Base-by-base conservation (phyloP, 2,329 filamentous ascomycete genomes). In the Paracorniculantispora psalliotae region DNA sequence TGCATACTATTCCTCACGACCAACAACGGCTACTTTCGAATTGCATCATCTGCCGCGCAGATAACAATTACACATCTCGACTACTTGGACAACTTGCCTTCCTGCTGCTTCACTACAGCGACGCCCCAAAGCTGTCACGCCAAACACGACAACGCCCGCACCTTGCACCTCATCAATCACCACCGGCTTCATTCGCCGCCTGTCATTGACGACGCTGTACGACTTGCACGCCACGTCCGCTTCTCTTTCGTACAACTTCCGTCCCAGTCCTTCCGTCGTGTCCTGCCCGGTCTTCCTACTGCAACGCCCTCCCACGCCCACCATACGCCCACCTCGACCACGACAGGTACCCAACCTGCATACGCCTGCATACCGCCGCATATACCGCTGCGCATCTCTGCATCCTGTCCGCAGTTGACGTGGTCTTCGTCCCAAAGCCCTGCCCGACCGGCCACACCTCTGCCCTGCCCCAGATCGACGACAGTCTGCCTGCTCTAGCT, bases 271-370 rank as follows among this genome's bases (percentile, higher is more conserved):
- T 39, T 37, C 51, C 47, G 55, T 51, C 39, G 55, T 52, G 46
- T 52, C 56, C 33, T 41, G 13, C 13, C 8, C 9, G 47, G 35
- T 57, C 33, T 57, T 43, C 54, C 43, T 50, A 47, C 56, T 50
- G n/a, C 35, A 48, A 21, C 46, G 47, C 56, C n/a, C n/a, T n/a
- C n/a, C 47, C 47, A 58, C 55, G 55, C 47, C 55, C 55, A 47
- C 46, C 37, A 47, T 46, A 57, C 46, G 28, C 41, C 28, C 53
- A 26, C 43, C 53, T 56, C 53, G 53, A 28, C 52, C 30, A 56
- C 52, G 43, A 46, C 52, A 47, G 52, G 52, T 19, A 47, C 41
- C 47, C 47, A 49, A 41, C 46, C 54, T 49, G 54, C 54, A 48
- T 21, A 25, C n/a, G 30, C 46, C 54, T 49, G 54, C 54, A 17